phyloP scores from a whole-genome alignment of 1,284 basidiomycete genomes.

The Rhodotorula sp. region DNA sequence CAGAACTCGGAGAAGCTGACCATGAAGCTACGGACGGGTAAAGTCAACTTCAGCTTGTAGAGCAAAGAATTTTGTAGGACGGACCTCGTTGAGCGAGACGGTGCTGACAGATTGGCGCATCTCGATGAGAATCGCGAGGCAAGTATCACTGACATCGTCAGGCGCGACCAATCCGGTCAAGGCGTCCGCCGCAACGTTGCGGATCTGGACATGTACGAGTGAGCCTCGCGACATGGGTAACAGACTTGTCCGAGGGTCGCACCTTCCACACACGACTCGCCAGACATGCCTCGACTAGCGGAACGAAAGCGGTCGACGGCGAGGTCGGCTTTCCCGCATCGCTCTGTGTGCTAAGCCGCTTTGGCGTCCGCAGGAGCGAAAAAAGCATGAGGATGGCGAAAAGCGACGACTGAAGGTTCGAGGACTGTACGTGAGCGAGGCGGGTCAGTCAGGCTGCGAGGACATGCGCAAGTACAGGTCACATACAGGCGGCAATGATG shows the following conservation, averaged over 20 bases:
- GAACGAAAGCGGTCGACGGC: constrained; percentile 22
- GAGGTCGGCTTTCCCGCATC: neutral
- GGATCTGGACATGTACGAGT: constrained; percentile 18
- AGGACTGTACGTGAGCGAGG: constrained; percentile 12
- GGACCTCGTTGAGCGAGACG: constrained; percentile 30
- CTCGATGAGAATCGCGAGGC: neutral
- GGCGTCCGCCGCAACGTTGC: constrained; percentile 37
- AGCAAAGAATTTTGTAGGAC: neutral
- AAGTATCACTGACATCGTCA: constrained; percentile 8
- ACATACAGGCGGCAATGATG: constrained; percentile 27
- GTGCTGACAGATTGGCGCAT: neutral
- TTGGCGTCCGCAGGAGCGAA: constrained; percentile 35
- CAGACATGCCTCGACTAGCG: constrained; percentile 26
- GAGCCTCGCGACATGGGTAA: neutral
- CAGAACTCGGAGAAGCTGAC: constrained; percentile 21
- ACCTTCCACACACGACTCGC: constrained; percentile 40
- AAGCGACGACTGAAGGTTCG: constrained; percentile 33
- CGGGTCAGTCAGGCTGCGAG: neutral
- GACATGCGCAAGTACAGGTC: too few species aligned
- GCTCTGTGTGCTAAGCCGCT: constrained; percentile 1
- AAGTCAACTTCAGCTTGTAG: neutral
- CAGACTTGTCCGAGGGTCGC: neutral
- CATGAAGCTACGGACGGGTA: constrained; percentile 20
- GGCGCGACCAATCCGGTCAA: constrained; percentile 31
- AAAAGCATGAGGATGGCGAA: constrained; percentile 41